Percentiles rank a stretch among this genome's conserved stretches.
These are phyloP conservation scores for Amanita thiersii DNA, from an alignment of 768 basidiomycete genomes.

Conservation along the genomic window DNA sequence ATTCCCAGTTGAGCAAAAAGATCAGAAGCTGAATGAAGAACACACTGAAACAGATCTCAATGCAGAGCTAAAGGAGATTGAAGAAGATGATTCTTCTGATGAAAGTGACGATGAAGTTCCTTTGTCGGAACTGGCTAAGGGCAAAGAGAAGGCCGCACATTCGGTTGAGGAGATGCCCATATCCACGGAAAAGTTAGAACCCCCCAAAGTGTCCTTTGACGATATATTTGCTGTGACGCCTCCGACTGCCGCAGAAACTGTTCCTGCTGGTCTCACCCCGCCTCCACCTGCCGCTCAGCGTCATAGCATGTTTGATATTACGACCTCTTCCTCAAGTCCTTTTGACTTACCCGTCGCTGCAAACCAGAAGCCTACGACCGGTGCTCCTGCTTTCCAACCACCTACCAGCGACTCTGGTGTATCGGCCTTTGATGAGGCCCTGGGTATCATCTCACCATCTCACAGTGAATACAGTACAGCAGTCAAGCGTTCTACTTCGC, in stretches of 20 bases:
- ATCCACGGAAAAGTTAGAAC: too few species aligned
- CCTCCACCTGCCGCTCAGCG: constrained; percentile 18
- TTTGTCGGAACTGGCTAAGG: constrained; percentile 22
- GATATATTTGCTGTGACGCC: too few species aligned
- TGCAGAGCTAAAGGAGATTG: constrained; percentile 41
- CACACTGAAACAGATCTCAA: constrained; percentile 54
- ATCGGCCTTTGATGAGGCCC: constrained; percentile 68
- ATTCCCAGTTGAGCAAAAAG: too few species aligned
- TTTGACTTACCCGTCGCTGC: background rate
- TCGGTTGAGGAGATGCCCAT: constrained; percentile 9
- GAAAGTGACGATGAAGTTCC: constrained; percentile 41
- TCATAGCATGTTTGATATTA: too few species aligned
- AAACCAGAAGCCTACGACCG: constrained; percentile 9
- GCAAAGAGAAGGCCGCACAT: constrained; percentile 13
- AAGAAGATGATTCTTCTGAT: constrained; percentile 45
- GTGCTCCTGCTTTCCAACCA: constrained; percentile 21
- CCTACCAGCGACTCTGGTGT: too few species aligned
- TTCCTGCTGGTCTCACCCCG: constrained; percentile 27
- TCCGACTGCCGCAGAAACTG: too few species aligned
- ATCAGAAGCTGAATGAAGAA: too few species aligned
- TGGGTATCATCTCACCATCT: constrained; percentile 50
- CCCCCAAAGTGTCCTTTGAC: too few species aligned
- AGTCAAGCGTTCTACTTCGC: too few species aligned
- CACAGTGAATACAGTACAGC: too few species aligned
- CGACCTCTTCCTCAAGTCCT: too few species aligned